phyloP scores from a whole-genome alignment of 139 green algal genomes.

The Micromonas pusilla region DNA sequence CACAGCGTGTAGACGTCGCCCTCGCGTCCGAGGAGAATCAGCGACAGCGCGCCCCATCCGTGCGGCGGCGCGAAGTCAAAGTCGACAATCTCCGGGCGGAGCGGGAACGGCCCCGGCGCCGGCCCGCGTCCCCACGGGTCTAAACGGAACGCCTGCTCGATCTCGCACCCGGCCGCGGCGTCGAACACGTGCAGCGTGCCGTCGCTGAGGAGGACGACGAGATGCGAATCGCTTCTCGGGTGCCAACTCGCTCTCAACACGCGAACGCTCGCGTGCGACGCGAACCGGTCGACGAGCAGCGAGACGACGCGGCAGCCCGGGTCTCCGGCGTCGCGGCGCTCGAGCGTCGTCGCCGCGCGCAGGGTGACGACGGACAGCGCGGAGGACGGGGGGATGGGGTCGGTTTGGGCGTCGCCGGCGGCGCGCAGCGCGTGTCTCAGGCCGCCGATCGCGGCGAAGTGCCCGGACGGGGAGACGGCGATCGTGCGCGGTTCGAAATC shows the following conservation, averaged over 20 bases:
- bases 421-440: no score
- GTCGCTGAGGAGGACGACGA: neutral
- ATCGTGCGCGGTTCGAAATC: neutral
- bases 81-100: constrained; percentile 11
- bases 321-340: neutral
- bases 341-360: neutral
- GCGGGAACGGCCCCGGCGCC: neutral
- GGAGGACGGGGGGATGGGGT: neutral
- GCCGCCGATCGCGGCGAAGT: neutral
- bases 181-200: neutral
- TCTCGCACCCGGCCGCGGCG: neutral
- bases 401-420: neutral
- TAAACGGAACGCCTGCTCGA: neutral
- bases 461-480: neutral
- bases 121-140: neutral
- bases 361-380: neutral
- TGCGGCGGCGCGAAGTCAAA: constrained; percentile 10
- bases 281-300: neutral
- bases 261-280: neutral
- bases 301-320: neutral
- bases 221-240: neutral
- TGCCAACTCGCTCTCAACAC: neutral
- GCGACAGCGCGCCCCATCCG: constrained; percentile 5
- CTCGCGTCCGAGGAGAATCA: neutral
- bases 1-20: constrained; percentile 9